phyloP scores from a whole-genome alignment of 164 flowering plant species.

The Nymphaea colorata region DNA sequence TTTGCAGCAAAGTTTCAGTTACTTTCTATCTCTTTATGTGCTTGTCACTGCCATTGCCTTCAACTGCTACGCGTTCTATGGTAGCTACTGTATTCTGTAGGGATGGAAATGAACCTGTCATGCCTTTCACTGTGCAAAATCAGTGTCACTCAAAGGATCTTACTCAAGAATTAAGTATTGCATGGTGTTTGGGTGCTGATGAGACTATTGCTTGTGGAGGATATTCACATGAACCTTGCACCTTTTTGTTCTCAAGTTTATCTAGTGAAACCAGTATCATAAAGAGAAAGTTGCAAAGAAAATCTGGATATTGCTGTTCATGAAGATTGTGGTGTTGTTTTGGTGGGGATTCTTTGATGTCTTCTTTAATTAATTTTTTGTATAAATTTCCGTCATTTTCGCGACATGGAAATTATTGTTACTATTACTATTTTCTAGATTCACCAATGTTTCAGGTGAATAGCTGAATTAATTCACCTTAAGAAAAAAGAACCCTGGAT shows the following conservation, averaged over 20 bases:
- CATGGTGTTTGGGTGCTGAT: conserved; percentile 61
- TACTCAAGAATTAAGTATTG: conserved; percentile 40
- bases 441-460: too few relatives aligned
- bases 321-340: too few relatives aligned
- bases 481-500: too few relatives aligned
- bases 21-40: conserved; percentile 96
- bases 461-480: too few relatives aligned
- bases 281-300: too few relatives aligned
- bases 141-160: conserved; percentile 69
- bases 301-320: too few relatives aligned
- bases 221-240: conserved; percentile 6
- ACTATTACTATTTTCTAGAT: too few relatives aligned
- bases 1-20: conserved; percentile 75
- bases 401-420: too few relatives aligned
- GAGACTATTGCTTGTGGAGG: conserved; percentile 90
- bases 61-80: conserved; percentile 62
- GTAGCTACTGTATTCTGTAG: conserved; percentile 67
- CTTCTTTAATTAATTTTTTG: too few relatives aligned
- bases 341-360: too few relatives aligned
- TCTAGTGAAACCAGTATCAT: too few relatives aligned
- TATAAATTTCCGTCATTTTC: too few relatives aligned
- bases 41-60: conserved; percentile 74
- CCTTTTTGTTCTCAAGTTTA: not conserved
- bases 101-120: conserved; percentile 77
- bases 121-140: conserved; percentile 71